A percentile compares a stretch with the other conserved stretches of the same genome.
phyloP scores from a whole-genome alignment of 441 rosid species.

The Sinapis alba region DNA sequence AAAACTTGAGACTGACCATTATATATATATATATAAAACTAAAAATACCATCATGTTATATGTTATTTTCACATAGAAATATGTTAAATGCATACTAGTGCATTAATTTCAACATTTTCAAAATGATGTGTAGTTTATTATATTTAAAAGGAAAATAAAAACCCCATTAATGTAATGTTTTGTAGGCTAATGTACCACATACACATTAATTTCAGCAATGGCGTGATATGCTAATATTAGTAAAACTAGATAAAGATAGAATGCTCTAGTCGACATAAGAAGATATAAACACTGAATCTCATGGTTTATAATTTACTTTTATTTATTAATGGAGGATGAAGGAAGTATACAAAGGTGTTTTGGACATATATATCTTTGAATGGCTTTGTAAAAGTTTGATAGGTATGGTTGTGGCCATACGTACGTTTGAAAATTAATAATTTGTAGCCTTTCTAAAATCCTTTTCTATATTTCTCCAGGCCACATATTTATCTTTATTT shows the following conservation, averaged over 20 bases:
- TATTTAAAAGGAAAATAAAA: not conserved
- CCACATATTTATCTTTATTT: slow-evolving; percentile 25
- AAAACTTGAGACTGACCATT: too few species aligned
- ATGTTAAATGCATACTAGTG: not conserved
- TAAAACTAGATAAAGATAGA: not conserved
- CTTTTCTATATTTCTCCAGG: slow-evolving; percentile 17
- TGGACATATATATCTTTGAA: slow-evolving; percentile 19
- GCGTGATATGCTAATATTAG: not conserved
- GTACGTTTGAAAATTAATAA: slow-evolving; percentile 7
- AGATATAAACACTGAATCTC: not conserved
- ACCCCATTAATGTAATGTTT: not conserved
- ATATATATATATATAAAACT: too few species aligned
- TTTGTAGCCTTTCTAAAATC: slow-evolving; percentile 2
- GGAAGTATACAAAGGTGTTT: not conserved
- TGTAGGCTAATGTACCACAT: not conserved
- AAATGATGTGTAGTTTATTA: not conserved
- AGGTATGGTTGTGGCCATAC: slow-evolving; percentile 34
- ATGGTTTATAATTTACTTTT: not conserved
- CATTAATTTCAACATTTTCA: not conserved
- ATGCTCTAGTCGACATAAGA: slow-evolving; percentile 10
- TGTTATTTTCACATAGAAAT: not conserved
- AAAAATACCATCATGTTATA: too few species aligned
- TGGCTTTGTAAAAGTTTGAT: slow-evolving; percentile 26
- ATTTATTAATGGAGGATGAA: not conserved
- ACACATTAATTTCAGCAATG: not conserved